Conservation (phyloP, 148 eudicot species). For the Rhododendron ovatum region DNA sequence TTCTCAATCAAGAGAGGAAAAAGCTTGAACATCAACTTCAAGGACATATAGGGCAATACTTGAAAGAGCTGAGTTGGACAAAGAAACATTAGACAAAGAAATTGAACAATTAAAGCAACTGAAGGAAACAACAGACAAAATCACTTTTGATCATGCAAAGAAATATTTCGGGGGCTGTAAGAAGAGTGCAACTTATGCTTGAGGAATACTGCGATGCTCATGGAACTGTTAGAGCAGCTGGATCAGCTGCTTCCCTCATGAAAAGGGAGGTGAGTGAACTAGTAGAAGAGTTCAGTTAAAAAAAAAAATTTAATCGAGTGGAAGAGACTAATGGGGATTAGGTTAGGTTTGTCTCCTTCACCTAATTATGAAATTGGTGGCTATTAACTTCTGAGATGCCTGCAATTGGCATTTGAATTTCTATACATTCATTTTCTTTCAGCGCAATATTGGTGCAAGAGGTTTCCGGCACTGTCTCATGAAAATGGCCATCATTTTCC, state of each 20-base stretch:
- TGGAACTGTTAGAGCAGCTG: constrained; percentile 89
- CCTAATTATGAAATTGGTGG: neutral
- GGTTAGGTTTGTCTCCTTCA: neutral
- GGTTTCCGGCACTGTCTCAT: neutral
- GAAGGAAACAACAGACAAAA: constrained; percentile 29
- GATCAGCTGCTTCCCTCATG: constrained; percentile 67
- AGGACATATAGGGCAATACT: no score
- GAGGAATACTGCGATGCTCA: constrained; percentile 85
- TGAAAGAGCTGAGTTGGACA: constrained; percentile 53
- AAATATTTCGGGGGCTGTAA: constrained; percentile 42
- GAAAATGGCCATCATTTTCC: neutral
- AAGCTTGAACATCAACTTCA: no score
- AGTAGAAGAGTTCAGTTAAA: neutral
- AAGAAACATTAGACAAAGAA: constrained; percentile 42
- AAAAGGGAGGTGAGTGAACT: constrained; percentile 68
- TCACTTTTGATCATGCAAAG: constrained; percentile 32
- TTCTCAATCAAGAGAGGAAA: no score
- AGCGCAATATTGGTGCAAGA: neutral
- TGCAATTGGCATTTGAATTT: neutral
- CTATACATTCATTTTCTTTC: neutral
- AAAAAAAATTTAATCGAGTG: no score
- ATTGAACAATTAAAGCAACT: constrained; percentile 49
- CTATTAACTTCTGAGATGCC: neutral
- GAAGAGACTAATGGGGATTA: neutral
- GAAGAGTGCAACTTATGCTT: constrained; percentile 66